A percentile compares a stretch with the other conserved stretches of the same genome.
These are phyloP conservation scores for Lineolata rhizophorae DNA, from an alignment of 495 filamentous ascomycete species.

Conservation along the genomic window DNA sequence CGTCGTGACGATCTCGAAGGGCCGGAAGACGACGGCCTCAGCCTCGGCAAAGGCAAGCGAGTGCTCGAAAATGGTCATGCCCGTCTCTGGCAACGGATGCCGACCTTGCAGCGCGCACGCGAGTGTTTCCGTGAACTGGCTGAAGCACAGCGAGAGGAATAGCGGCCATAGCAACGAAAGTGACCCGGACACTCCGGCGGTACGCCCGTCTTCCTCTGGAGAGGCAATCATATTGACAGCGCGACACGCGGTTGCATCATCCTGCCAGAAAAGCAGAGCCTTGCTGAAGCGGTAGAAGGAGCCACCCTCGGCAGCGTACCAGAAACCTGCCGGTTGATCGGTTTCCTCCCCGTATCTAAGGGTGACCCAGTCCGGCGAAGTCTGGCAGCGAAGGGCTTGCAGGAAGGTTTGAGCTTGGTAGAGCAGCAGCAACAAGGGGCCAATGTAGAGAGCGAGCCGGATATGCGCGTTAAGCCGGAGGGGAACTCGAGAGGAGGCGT, in stretches of 20 bases:
- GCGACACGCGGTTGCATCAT: conserved; percentile 46
- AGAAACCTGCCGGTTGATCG: conserved; percentile 37
- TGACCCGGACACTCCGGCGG: conserved; percentile 33
- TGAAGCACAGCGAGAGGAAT: conserved; percentile 59
- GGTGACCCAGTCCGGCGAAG: conserved; percentile 48
- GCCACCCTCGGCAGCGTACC: conserved; percentile 50
- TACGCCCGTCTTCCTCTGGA: no score
- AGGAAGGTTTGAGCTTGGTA: conserved; percentile 46
- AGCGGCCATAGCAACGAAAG: conserved; percentile 72
- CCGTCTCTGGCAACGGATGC: conserved; percentile 57
- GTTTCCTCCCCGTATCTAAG: conserved; percentile 51
- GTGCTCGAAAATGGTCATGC: conserved; percentile 93
- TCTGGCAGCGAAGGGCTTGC: conserved; percentile 82
- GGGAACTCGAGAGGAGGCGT: conserved; percentile 65
- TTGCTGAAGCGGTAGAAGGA: conserved; percentile 48
- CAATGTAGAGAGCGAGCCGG: conserved; percentile 47
- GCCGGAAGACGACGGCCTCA: conserved; percentile 59
- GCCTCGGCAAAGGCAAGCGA: conserved; percentile 92
- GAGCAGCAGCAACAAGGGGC: conserved; percentile 54
- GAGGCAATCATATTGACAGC: conserved; percentile 44
- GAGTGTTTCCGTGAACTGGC: conserved; percentile 74
- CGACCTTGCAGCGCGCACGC: conserved; percentile 80
- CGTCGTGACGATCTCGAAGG: conserved; percentile 24
- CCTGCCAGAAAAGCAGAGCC: conserved; percentile 40
- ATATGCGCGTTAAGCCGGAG: conserved; percentile 47